Conservation (phyloP, 202 grass and related monocot species). For the Zizania palustris region DNA sequence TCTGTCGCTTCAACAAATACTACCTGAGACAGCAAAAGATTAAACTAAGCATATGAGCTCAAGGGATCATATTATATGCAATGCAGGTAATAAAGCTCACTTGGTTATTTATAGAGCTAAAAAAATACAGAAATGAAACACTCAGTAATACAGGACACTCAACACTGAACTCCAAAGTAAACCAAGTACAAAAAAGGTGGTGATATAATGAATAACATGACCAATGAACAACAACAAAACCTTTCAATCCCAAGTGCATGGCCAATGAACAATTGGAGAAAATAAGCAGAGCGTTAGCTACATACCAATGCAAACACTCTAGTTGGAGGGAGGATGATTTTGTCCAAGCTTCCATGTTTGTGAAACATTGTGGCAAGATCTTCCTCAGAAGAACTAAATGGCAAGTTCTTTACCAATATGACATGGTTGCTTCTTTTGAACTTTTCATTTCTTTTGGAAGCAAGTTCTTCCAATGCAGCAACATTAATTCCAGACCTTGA, state of each 20-base stretch:
- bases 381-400: constrained; percentile 76
- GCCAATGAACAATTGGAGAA: constrained; percentile 6
- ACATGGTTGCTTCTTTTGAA: constrained; percentile 94
- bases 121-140: constrained; percentile 1
- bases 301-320: constrained; percentile 94
- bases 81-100: background rate
- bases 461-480: constrained; percentile 75
- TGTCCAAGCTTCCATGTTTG: constrained; percentile 86
- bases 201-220: constrained; percentile 10
- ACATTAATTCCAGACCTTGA: constrained; percentile 82
- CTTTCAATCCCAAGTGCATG: too few relatives aligned
- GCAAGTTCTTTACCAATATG: constrained; percentile 95
- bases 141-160: background rate
- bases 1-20: constrained; percentile 89
- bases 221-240: background rate
- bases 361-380: constrained; percentile 80
- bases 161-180: constrained; percentile 8
- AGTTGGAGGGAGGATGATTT: constrained; percentile 82
- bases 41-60: constrained; percentile 7
- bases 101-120: background rate
- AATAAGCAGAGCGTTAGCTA: constrained; percentile 30
- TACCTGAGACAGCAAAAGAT: constrained; percentile 57
- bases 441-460: constrained; percentile 76
- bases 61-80: background rate
- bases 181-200: background rate